Percentiles rank a stretch among this genome's conserved stretches.
phyloP scores from a whole-genome alignment of 2,329 filamentous ascomycete genomes.

The Grosmannia penicillata region DNA sequence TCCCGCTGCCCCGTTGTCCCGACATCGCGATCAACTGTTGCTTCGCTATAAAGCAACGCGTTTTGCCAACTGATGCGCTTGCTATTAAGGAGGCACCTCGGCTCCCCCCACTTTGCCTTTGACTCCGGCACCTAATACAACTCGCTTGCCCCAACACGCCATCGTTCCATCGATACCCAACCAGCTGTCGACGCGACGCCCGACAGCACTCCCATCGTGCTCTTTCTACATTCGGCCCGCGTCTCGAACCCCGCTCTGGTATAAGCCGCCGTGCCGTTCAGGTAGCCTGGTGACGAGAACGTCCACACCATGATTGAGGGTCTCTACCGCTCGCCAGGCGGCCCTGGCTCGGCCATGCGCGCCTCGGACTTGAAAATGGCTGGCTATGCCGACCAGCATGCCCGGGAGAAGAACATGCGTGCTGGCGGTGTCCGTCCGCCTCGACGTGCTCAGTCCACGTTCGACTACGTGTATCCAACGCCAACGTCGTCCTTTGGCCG shows the following conservation, averaged over 20 bases:
- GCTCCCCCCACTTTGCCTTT: constrained; percentile 2
- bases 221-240: neutral
- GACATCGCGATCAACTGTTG: too few relatives aligned
- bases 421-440: constrained; percentile 21
- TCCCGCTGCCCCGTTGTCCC: too few relatives aligned
- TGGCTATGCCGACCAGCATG: constrained; percentile 25
- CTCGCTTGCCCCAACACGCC: too few relatives aligned
- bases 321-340: constrained; percentile 12
- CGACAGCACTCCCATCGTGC: neutral
- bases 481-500: constrained; percentile 9
- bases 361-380: constrained; percentile 13
- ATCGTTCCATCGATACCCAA: neutral
- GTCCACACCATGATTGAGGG: constrained; percentile 19
- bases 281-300: too few relatives aligned
- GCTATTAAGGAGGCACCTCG: constrained; percentile 23
- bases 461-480: constrained; percentile 24
- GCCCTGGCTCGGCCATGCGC: constrained; percentile 9
- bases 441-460: constrained; percentile 30
- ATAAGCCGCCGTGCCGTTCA: neutral
- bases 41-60: too few relatives aligned
- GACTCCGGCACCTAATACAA: neutral
- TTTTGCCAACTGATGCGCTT: constrained; percentile 19
- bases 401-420: constrained; percentile 22
- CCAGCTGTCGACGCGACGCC: neutral
- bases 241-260: neutral